Evolutionary conservation across 352 stramenopile species (phyloP).

Genomic region (Pythium scleroteichum): DNA sequence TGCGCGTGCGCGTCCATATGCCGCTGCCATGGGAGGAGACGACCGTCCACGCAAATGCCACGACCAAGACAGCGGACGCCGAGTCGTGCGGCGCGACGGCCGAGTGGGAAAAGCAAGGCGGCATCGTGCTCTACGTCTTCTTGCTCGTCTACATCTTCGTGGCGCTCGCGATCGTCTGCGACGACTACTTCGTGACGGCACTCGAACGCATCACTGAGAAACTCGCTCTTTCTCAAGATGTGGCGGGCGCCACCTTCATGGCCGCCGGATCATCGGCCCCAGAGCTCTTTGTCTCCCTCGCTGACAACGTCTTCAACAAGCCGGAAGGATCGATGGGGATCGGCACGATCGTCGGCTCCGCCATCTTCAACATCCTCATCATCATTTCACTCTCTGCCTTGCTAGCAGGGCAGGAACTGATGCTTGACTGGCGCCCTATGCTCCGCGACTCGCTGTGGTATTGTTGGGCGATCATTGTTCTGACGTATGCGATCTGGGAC

Average conservation of each 20-base stretch:
- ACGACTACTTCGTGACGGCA: slow-evolving; percentile 87
- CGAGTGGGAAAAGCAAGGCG: slow-evolving; percentile 56
- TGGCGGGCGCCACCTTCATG: slow-evolving; percentile 85
- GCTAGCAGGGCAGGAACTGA: slow-evolving; percentile 57
- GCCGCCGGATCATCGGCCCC: slow-evolving; percentile 78
- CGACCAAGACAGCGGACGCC: slow-evolving; percentile 24
- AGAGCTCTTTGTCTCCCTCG: slow-evolving; percentile 79
- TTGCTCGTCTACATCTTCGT: slow-evolving; percentile 80
- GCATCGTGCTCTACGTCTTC: slow-evolving; percentile 63
- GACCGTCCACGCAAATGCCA: background rate
- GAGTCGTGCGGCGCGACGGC: slow-evolving; percentile 35
- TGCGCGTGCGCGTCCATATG: slow-evolving; percentile 15
- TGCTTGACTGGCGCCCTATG: slow-evolving; percentile 76
- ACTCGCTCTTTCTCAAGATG: slow-evolving; percentile 65
- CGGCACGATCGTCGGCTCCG: slow-evolving; percentile 84
- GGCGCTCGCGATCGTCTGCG: slow-evolving; percentile 84
- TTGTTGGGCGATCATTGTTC: slow-evolving; percentile 50
- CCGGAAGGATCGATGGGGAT: slow-evolving; percentile 64
- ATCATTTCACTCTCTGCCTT: slow-evolving; percentile 83
- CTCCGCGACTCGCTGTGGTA: slow-evolving; percentile 85
- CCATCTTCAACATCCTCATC: slow-evolving; percentile 88
- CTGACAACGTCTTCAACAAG: slow-evolving; percentile 78
- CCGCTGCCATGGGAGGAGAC: slow-evolving; percentile 1
- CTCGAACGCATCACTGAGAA: slow-evolving; percentile 77
- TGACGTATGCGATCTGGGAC: slow-evolving; percentile 65